Conservation (phyloP, 2,329 filamentous ascomycete species). For the Colletotrichum echinochloae region DNA sequence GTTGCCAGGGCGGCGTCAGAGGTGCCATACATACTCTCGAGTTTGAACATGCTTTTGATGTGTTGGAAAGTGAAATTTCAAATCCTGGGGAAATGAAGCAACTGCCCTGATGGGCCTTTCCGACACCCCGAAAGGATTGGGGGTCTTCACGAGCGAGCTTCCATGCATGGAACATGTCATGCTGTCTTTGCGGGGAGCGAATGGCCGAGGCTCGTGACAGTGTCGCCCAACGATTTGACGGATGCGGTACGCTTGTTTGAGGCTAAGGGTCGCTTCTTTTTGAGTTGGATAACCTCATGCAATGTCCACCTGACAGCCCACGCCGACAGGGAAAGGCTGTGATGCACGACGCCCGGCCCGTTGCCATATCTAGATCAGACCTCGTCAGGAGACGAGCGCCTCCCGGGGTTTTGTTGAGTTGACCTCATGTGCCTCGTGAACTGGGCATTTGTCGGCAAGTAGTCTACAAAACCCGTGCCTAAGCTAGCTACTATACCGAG, state of each 20-base stretch:
- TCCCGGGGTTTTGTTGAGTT: neutral
- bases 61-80: neutral
- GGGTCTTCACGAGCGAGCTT: slow-evolving; percentile 16
- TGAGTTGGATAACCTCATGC: slow-evolving; percentile 22
- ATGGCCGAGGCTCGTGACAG: slow-evolving; percentile 18
- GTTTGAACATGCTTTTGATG: neutral
- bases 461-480: neutral
- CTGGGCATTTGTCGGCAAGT: neutral
- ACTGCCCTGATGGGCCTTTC: neutral
- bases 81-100: neutral
- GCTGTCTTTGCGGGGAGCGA: neutral
- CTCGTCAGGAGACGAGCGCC: slow-evolving; percentile 8
- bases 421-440: slow-evolving; percentile 1
- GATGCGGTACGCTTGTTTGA: slow-evolving; percentile 9
- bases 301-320: slow-evolving; percentile 33
- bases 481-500: neutral
- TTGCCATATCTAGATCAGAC: slow-evolving; percentile 18
- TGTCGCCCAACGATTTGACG: slow-evolving; percentile 1
- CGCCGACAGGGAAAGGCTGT: slow-evolving; percentile 18
- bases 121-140: no score
- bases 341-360: slow-evolving; percentile 25
- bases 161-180: slow-evolving; percentile 12
- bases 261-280: slow-evolving; percentile 19
- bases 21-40: slow-evolving; percentile 72
- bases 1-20: slow-evolving; percentile 84